Evolutionary conservation across 1,284 basidiomycete genomes (phyloP).

Genomic region (Leccinum subspadiceum): DNA sequence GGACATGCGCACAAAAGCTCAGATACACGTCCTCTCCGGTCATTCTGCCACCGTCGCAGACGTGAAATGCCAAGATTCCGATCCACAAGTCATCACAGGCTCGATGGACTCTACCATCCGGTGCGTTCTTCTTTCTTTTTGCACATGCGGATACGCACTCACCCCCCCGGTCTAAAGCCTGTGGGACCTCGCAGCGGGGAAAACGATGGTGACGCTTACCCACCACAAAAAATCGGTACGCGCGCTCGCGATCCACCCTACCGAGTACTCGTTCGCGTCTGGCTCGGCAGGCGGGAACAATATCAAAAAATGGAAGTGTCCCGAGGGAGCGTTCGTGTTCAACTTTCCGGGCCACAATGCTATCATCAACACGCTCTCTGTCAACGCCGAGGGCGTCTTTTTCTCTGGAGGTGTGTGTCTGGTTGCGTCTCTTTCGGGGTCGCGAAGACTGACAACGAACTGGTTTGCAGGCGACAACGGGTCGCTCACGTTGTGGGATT

Average conservation of each 20-base stretch:
- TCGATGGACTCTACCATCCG: slow-evolving; percentile 97
- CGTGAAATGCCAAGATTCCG: slow-evolving; percentile 93
- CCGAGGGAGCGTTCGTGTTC: slow-evolving; percentile 92
- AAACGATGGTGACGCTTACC: slow-evolving; percentile 92
- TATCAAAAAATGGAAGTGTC: slow-evolving; percentile 99
- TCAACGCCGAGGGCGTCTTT: slow-evolving; percentile 94
- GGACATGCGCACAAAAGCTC: slow-evolving; percentile 98
- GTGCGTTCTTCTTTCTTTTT: slow-evolving; percentile 39
- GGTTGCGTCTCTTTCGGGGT: slow-evolving; percentile 13
- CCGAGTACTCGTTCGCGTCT: slow-evolving; percentile 94
- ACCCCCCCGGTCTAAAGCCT: slow-evolving; percentile 46
- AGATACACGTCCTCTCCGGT: slow-evolving; percentile 90
- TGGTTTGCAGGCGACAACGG: slow-evolving; percentile 79
- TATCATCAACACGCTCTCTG: slow-evolving; percentile 94
- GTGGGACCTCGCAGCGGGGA: slow-evolving; percentile 99
- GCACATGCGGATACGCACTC: not conserved
- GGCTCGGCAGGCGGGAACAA: slow-evolving; percentile 96
- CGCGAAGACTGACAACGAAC: not conserved
- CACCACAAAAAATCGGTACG: slow-evolving; percentile 99
- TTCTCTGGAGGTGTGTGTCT: slow-evolving; percentile 80
- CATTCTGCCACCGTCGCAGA: slow-evolving; percentile 94
- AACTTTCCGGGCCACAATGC: slow-evolving; percentile 97
- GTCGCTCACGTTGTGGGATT: slow-evolving; percentile 90
- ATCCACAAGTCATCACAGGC: slow-evolving; percentile 96
- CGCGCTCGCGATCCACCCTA: slow-evolving; percentile 90